A percentile compares a stretch with the other conserved stretches of the same genome.
Evolutionary conservation across 2,329 filamentous ascomycete genomes (phyloP).

Genomic region (Cryphonectria nitschkei): DNA sequence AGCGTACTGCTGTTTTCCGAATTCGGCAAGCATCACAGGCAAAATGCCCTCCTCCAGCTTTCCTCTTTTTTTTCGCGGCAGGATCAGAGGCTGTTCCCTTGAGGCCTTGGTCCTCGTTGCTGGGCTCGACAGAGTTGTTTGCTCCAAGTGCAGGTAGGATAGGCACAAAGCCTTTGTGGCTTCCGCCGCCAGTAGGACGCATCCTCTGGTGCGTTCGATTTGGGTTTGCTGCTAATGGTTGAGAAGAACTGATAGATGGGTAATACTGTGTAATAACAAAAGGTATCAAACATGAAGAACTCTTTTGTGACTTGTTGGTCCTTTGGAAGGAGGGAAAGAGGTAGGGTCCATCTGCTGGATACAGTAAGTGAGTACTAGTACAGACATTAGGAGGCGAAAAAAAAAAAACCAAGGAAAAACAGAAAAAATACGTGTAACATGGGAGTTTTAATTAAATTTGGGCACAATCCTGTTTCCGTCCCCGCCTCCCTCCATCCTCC

Average conservation of each 20-base stretch:
- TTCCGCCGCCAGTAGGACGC: not conserved
- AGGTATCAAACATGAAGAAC: too few species aligned
- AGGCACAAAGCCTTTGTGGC: constrained; percentile 14
- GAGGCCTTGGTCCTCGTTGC: not conserved
- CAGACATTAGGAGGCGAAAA: too few species aligned
- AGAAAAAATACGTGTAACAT: too few species aligned
- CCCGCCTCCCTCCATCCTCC: too few species aligned
- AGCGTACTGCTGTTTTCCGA: constrained; percentile 21
- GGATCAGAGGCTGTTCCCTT: not conserved
- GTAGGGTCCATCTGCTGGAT: too few species aligned
- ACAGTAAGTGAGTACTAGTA: too few species aligned
- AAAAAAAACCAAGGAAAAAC: too few species aligned
- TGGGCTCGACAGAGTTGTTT: not conserved
- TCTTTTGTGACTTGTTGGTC: too few species aligned
- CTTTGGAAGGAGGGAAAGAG: too few species aligned
- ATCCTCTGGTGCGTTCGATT: not conserved
- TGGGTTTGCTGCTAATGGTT: not conserved
- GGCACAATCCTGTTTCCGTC: too few species aligned
- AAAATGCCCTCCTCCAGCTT: constrained; percentile 14
- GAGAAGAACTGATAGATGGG: too few species aligned
- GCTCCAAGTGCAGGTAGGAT: constrained; percentile 18
- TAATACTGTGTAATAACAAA: too few species aligned
- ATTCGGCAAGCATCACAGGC: constrained; percentile 26
- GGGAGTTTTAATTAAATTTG: not conserved
- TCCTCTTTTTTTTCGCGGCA: constrained; percentile 13